Evolutionary conservation across 768 basidiomycete species (phyloP), one percentile per base, ranked within the genome.

Genomic region (Lactifluus echinatus): DNA sequence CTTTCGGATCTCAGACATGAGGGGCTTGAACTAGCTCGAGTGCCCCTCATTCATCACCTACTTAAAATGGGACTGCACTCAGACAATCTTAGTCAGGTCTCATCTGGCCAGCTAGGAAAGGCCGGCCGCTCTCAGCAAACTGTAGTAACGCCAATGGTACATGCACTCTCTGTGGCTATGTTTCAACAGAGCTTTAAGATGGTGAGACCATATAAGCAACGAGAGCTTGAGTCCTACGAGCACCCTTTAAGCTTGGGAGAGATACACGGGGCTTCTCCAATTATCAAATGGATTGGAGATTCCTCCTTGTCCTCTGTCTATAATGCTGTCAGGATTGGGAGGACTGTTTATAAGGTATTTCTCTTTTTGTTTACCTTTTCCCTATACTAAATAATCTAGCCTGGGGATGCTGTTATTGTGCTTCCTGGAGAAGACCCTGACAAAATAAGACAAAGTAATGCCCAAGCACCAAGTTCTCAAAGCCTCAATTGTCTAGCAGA

Each of bases 351-450:
- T 66, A 63, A 68, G 26, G 87, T 83, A 63, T 58, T 36, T 44
- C 34, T 10, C 1, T 49, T 52, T 0, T 2, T 24, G 19, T 26
- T 17, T 19, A 0, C 23, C 5, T 1, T 1, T 36, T 4, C 12
- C 11, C 8, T 15, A 10, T 50, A 28, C 40, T 57, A 24, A 33
- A 11, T 39, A 4, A 8, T 40, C 1, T 44, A 88, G 86, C 70
- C 75, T 42, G 84, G 84, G 11, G 83, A 88, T 57, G 67, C 76
- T 47, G 79, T 87, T 0, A 80, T 85, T 74, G 81, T 87, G 2
- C 74, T 76, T 59, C 79, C 79, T 11, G 85, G 84, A 1, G 60
- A 71, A 31, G 81, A 83, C 53, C 70, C 70, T 33, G 69, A 81
- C 55, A 67, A 54, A 56, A 66, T 60, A 29, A 70, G 80, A 7